Conservation (phyloP, 2,329 filamentous ascomycete species). For the Fusarium falciforme region DNA sequence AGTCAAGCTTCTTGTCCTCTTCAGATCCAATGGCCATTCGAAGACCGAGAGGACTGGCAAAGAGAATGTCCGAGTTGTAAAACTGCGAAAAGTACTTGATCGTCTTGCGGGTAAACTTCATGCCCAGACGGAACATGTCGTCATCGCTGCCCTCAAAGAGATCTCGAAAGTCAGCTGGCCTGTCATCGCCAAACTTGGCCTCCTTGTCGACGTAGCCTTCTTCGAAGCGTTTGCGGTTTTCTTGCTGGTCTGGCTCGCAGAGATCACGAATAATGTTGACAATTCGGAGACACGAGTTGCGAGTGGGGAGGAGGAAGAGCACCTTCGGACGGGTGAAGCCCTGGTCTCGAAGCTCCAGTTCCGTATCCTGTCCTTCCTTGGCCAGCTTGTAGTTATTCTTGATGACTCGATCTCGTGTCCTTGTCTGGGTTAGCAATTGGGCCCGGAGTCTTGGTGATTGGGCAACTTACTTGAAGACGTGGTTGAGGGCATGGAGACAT, state of each 20-base stretch:
- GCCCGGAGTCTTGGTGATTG: neutral
- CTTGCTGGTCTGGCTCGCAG: slow-evolving; percentile 87
- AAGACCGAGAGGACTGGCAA: slow-evolving; percentile 89
- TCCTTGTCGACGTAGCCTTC: slow-evolving; percentile 81
- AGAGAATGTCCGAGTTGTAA: slow-evolving; percentile 94
- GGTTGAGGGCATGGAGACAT: slow-evolving; percentile 89
- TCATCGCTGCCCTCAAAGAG: slow-evolving; percentile 96
- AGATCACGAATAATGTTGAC: slow-evolving; percentile 81
- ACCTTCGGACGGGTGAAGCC: slow-evolving; percentile 96
- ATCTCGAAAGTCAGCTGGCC: slow-evolving; percentile 87
- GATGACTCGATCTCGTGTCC: slow-evolving; percentile 87
- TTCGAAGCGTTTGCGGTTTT: slow-evolving; percentile 92
- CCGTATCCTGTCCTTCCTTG: slow-evolving; percentile 70
- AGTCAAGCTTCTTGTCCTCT: slow-evolving; percentile 73
- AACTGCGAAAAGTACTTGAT: slow-evolving; percentile 96
- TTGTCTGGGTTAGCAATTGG: slow-evolving; percentile 46
- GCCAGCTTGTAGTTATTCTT: slow-evolving; percentile 89
- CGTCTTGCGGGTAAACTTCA: slow-evolving; percentile 97
- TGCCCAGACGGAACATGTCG: slow-evolving; percentile 94
- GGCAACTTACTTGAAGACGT: slow-evolving; percentile 79
- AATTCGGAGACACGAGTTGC: slow-evolving; percentile 84
- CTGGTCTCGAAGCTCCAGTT: slow-evolving; percentile 86
- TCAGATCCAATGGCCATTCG: slow-evolving; percentile 90
- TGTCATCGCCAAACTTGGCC: slow-evolving; percentile 73
- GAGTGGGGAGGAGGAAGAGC: slow-evolving; percentile 88